Evolutionary conservation across 768 basidiomycete species (phyloP).

Genomic region (Mycena rosella): DNA sequence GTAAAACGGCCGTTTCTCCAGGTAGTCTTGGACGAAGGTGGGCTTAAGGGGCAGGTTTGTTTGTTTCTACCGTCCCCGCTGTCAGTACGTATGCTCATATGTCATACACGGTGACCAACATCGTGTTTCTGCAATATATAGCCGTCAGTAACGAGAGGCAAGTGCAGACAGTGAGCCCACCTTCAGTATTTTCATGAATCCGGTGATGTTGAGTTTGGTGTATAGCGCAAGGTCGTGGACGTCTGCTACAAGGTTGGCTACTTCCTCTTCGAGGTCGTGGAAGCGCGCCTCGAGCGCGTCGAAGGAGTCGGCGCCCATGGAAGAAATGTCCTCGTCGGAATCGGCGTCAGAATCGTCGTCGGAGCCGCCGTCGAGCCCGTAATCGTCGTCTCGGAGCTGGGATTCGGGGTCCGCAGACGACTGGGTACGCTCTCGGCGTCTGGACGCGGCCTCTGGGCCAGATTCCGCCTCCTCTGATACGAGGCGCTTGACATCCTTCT

Average conservation of each 20-base stretch:
- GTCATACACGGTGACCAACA: conserved; percentile 55
- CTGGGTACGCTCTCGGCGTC: conserved; percentile 33
- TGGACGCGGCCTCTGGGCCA: background rate
- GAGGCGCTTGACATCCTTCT: conserved; percentile 83
- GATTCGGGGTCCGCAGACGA: conserved; percentile 66
- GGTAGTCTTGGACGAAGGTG: conserved; percentile 90
- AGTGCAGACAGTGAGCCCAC: conserved; percentile 53
- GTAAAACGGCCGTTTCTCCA: conserved; percentile 96
- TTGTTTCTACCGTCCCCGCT: conserved; percentile 83
- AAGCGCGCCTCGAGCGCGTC: conserved; percentile 90
- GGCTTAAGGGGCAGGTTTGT: conserved; percentile 86
- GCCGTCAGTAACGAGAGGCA: conserved; percentile 10
- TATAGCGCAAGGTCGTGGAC: conserved; percentile 92
- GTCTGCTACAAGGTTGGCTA: conserved; percentile 93
- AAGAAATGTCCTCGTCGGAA: conserved; percentile 60
- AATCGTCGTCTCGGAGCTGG: conserved; percentile 61
- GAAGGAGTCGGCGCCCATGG: conserved; percentile 65
- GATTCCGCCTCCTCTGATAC: conserved; percentile 62
- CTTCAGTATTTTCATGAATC: conserved; percentile 99
- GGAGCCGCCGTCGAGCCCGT: conserved; percentile 75
- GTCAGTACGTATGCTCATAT: conserved; percentile 1
- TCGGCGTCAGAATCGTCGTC: conserved; percentile 66
- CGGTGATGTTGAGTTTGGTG: conserved; percentile 98
- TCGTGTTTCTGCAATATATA: conserved; percentile 84
- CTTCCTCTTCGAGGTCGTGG: conserved; percentile 90